These are phyloP conservation scores for maize (Zea mays) DNA, from an alignment of 176 grass and related monocot species.

Conservation along the genomic window DNA sequence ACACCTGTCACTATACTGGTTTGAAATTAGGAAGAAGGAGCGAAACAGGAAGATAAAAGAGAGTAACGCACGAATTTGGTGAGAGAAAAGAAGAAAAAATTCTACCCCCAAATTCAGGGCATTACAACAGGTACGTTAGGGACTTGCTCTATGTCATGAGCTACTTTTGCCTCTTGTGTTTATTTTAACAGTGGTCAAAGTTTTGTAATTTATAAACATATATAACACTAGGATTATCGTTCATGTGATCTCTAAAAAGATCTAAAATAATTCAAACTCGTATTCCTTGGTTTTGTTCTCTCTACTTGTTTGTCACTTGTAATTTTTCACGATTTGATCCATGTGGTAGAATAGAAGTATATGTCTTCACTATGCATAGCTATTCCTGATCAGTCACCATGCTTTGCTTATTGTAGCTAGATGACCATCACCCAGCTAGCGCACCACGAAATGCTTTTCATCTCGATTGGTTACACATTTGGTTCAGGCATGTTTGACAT, in stretches of 20 bases:
- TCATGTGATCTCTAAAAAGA: neutral
- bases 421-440: constrained; percentile 77
- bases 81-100: no score
- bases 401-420: constrained; percentile 50
- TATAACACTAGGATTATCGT: neutral
- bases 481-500: constrained; percentile 72
- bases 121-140: no score
- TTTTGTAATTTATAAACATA: no score
- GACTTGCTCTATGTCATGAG: no score
- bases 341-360: neutral
- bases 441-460: constrained; percentile 81
- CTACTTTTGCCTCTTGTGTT: no score
- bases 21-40: no score
- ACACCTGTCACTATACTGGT: no score
- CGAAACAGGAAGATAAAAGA: no score
- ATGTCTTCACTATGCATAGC: neutral
- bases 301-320: neutral
- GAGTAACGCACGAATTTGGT: no score
- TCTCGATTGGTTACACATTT: neutral
- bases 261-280: neutral
- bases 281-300: neutral
- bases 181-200: no score
- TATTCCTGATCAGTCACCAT: constrained; percentile 22
- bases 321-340: neutral
- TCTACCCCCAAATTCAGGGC: no score